Percentiles rank a stretch among this genome's conserved stretches.
Evolutionary conservation across 2,329 filamentous ascomycete species (phyloP).

Genomic region (Fusarium decemcellulare): DNA sequence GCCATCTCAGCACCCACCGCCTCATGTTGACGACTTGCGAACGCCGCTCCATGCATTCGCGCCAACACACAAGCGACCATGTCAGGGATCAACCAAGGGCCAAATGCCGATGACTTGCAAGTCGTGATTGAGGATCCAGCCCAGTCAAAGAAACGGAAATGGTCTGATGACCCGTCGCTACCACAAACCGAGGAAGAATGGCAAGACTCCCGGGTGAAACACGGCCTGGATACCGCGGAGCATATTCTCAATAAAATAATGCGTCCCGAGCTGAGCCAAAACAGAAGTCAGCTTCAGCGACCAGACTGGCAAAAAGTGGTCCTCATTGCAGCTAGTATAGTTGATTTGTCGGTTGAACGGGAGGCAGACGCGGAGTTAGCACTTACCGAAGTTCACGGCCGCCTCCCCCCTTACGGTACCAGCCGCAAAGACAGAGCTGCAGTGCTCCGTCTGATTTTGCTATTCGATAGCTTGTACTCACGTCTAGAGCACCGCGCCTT

Average conservation of each 20-base stretch:
- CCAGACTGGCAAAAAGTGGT: conserved; percentile 4
- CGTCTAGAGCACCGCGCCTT: conserved; percentile 7
- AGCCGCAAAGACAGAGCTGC: conserved; percentile 1
- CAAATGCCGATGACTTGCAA: neutral
- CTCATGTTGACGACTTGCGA: too few species aligned
- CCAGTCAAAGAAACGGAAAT: neutral
- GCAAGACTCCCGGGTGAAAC: neutral
- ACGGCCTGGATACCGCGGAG: neutral
- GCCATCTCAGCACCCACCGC: too few species aligned
- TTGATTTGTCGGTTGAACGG: neutral
- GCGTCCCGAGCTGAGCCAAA: neutral
- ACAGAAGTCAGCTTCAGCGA: neutral
- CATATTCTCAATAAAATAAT: neutral
- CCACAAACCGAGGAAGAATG: conserved; percentile 6
- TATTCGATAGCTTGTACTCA: conserved; percentile 2
- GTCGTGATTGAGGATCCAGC: neutral
- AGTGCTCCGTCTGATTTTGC: neutral
- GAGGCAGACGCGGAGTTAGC: neutral
- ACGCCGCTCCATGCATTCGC: too few species aligned
- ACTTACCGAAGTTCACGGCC: neutral
- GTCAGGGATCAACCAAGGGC: too few species aligned
- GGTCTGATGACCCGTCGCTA: neutral
- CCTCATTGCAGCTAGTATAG: conserved; percentile 2
- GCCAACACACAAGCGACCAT: too few species aligned
- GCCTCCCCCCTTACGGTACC: neutral